Conservation (phyloP, 441 rosid genomes). For the Pelargonium myrrhifolium region DNA sequence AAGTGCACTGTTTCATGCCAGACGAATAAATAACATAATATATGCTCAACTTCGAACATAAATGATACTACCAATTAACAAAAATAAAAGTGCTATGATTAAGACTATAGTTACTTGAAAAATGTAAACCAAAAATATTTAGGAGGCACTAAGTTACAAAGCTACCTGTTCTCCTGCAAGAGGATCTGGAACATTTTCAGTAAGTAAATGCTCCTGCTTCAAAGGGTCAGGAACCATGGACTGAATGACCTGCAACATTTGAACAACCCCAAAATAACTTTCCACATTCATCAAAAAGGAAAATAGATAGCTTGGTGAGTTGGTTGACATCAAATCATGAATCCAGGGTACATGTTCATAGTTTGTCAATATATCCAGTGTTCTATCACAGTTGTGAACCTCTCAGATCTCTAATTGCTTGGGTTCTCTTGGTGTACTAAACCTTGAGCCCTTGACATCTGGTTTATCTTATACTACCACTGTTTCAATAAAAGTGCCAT, state of each 20-base stretch:
- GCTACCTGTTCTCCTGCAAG: constrained; percentile 90
- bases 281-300: not conserved
- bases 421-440: not conserved
- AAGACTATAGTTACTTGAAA: not conserved
- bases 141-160: not conserved
- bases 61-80: not conserved
- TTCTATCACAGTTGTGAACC: not conserved
- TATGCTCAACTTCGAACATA: not conserved
- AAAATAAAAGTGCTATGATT: not conserved
- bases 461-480: no score
- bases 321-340: not conserved
- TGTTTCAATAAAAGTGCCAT: no score
- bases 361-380: not conserved
- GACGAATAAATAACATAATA: no score
- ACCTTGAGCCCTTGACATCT: not conserved
- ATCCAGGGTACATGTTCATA: not conserved
- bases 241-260: constrained; percentile 18
- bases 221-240: constrained; percentile 51
- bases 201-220: constrained; percentile 65
- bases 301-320: not conserved
- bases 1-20: not conserved
- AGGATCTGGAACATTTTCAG: constrained; percentile 26
- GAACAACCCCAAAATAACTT: not conserved
- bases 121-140: not conserved
- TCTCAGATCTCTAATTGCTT: not conserved